Evolutionary conservation across 148 eudicot genomes (phyloP), one percentile per base, ranked within the genome.

Genomic region (Vaccinium darrowii): DNA sequence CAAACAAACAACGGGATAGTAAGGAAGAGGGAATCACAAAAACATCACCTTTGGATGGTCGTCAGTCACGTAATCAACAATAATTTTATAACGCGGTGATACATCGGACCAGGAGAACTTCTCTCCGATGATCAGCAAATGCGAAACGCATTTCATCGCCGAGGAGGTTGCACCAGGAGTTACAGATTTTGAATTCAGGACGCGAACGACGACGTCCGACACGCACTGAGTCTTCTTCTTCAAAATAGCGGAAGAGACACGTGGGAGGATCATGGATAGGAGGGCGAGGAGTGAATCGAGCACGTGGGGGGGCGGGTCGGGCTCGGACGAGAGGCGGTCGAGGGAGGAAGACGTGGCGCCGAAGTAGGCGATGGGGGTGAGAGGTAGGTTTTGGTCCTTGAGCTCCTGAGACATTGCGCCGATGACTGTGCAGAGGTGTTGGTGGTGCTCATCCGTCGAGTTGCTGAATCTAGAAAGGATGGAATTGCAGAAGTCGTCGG

Each of bases 381-480:
- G 90, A 57, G 93, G 84, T 52, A 87, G 88, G 78, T 82, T 86
- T 5, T 88, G 90, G 82, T 95, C 99, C 30, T 79, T 93, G 21
- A 97, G 93, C 53, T 84, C 92, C 58, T 97, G 98, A 0, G 96
- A 90, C 85, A 93, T 95, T 62, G 94, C 92, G 36, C 94, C 99
- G 27, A 93, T 85, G 30, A 90, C 85, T 2, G 92, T 79, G 89
- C 99, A 95, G 11, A 97, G 69, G 86, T 93, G 96, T 23, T 85
- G 92, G 90, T 97, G 94, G 56, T 90, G 85, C 15, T 93, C 94
- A 74, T 86, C 72, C 10, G 39, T 49, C 18, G 94, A 86, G 84
- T 62, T 43, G 83, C 90, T 81, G 89, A 89, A 92, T 71, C 86
- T 65, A 1, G 92, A 75, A 65, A 96, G 88, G 11, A 94, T 86